Conservation (phyloP, 768 basidiomycete genomes). For the Lactifluus subvellereus region DNA sequence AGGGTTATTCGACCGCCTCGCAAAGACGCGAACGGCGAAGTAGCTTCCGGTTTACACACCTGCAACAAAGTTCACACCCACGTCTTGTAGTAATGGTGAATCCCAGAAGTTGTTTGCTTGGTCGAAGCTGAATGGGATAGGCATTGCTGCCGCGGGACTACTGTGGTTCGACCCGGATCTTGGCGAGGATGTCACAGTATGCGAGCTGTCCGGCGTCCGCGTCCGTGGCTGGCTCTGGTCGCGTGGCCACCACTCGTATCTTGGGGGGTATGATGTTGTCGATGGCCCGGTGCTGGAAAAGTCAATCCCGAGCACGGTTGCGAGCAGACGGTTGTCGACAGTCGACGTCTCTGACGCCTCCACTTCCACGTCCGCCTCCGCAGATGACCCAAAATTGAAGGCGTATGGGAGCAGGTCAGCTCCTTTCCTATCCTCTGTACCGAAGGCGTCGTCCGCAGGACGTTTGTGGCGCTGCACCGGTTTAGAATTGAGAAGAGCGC, state of each 20-base stretch:
- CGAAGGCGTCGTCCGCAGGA: conserved; percentile 23
- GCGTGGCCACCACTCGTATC: conserved; percentile 24
- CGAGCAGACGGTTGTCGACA: conserved; percentile 20
- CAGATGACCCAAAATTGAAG: neutral
- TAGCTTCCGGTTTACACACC: neutral
- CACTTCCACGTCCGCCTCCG: neutral
- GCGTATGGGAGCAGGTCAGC: neutral
- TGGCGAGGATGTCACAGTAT: conserved; percentile 21
- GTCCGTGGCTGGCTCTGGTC: conserved; percentile 10
- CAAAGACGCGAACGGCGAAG: neutral
- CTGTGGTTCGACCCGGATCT: conserved; percentile 19
- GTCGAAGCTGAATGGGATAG: conserved; percentile 25
- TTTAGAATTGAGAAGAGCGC: conserved; percentile 9
- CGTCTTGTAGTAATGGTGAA: conserved; percentile 11
- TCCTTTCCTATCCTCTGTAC: neutral
- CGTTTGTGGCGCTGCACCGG: conserved; percentile 16
- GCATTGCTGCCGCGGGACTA: conserved; percentile 21
- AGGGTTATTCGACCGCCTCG: neutral
- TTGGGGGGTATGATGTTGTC: conserved; percentile 14
- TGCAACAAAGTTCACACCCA: conserved; percentile 2
- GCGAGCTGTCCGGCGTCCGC: conserved; percentile 7
- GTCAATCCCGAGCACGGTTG: conserved; percentile 24
- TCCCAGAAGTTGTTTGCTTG: conserved; percentile 22
- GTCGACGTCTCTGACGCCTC: neutral
- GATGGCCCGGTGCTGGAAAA: conserved; percentile 15